Evolutionary conservation across 345 rosid species (phyloP).

Genomic region (Chamaenerion angustifolium): DNA sequence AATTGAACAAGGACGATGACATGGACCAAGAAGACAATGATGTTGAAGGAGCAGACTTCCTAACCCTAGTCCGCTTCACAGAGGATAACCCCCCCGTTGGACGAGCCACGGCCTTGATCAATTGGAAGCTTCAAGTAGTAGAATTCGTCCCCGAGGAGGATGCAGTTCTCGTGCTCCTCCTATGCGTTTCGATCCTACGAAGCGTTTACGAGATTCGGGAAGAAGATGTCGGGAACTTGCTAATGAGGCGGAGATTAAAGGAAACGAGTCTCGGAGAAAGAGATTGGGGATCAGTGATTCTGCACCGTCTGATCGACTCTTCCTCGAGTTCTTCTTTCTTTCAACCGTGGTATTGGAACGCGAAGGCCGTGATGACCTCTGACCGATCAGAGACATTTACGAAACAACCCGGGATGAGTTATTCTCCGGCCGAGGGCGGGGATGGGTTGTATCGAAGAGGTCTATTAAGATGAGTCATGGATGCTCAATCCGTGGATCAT

Average conservation of each 20-base stretch:
- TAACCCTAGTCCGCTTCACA: conserved; percentile 43
- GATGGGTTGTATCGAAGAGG: conserved; percentile 55
- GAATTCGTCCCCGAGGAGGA: conserved; percentile 74
- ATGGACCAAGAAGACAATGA: conserved; percentile 4
- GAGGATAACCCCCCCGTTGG: conserved; percentile 54
- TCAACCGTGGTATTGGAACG: conserved; percentile 68
- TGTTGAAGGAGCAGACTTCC: conserved; percentile 22
- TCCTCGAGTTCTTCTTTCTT: conserved; percentile 25
- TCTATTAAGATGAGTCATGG: conserved; percentile 27
- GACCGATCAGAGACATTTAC: conserved; percentile 18
- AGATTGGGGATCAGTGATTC: conserved; percentile 71
- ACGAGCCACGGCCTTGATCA: conserved; percentile 63
- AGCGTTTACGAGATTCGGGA: conserved; percentile 53
- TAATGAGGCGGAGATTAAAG: conserved; percentile 46
- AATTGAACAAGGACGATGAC: background rate
- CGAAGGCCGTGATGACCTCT: conserved; percentile 25
- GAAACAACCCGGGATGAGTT: conserved; percentile 28
- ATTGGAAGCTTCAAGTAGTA: conserved; percentile 60
- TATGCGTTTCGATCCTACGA: conserved; percentile 51
- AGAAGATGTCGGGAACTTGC: conserved; percentile 53
- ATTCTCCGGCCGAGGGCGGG: conserved; percentile 57
- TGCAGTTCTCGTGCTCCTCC: conserved; percentile 42
- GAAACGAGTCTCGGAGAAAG: conserved; percentile 55
- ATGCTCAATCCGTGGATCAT: too few relatives aligned
- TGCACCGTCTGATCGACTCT: conserved; percentile 23